Evolutionary conservation across 2,329 filamentous ascomycete genomes (phyloP), one percentile per base, ranked within the genome.

Genomic region (Colletotrichum cordylinicola): DNA sequence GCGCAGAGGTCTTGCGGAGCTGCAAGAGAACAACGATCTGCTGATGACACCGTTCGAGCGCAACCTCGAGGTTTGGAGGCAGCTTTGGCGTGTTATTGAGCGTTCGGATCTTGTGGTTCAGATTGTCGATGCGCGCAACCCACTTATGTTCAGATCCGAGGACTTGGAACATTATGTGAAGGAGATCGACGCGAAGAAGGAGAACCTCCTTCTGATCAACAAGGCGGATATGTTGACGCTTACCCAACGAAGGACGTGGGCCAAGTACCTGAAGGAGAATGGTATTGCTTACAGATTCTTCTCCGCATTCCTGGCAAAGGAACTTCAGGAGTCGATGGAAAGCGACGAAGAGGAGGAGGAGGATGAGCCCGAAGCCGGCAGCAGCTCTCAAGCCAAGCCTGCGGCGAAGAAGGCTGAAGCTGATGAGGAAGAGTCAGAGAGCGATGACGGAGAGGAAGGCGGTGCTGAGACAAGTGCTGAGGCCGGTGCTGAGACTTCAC

Each of bases 201-300:
- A 96, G 83, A 99, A 98, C 83, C 82, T 99, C 82, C 85, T 99
- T 72, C 88, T 99, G 71, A 96, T 99, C 82, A 99, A 99, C 89
- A 99, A 99, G 89, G 96, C 97, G 61, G 97, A 99, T 86, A 98
- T 99, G 97, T 96, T 99, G 95, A 98, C 96, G 2, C 85, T 92
- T 64, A 92, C 92, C 80, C 98, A 99, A 86, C 90, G 97, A 78
- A 90, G 90, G 78, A 88, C 90, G 1, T 99, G 97, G 97, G 96
- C 96, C 4, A 91, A 94, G 79, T 95, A 98, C 82, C 95, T 99
- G 79, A 93, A 93, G 79, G 88, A 92, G 79, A 92, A 94, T 31
- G 92, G 93, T 33, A 98, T 99, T 82, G 92, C 94, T 70, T 99
- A 97, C 88, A 94, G 94, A 80, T 99, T 98, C 88, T 99, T 99